These are phyloP conservation scores for Pichia sp. DNA, from an alignment of 1,139 yeast genomes.

Conservation along the genomic window DNA sequence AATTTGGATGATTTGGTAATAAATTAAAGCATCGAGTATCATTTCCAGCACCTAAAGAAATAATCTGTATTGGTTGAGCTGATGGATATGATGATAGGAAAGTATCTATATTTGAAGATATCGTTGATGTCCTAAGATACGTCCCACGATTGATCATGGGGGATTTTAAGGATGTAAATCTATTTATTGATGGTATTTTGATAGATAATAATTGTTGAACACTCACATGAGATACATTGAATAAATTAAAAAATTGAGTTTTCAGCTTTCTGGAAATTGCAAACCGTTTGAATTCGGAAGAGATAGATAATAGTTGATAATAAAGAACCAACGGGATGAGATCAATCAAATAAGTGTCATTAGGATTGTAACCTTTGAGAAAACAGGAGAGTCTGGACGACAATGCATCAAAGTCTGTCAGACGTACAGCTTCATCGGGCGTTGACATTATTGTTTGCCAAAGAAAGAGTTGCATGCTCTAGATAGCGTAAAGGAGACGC, in stretches of 20 bases:
- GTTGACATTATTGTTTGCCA: background rate
- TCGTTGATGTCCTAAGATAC: constrained; percentile 60
- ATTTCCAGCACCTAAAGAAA: constrained; percentile 95
- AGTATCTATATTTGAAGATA: constrained; percentile 47
- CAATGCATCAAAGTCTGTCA: constrained; percentile 83
- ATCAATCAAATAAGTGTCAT: constrained; percentile 44
- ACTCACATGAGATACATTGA: background rate
- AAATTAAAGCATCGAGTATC: constrained; percentile 69
- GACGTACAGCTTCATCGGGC: constrained; percentile 47
- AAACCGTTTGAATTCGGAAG: constrained; percentile 25
- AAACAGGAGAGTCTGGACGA: constrained; percentile 47
- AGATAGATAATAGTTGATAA: constrained; percentile 21
- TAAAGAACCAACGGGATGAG: constrained; percentile 36
- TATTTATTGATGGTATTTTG: background rate
- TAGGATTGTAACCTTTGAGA: constrained; percentile 39
- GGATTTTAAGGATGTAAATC: constrained; percentile 35
- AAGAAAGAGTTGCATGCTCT: background rate
- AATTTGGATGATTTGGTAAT: constrained; percentile 29
- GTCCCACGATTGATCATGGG: constrained; percentile 86
- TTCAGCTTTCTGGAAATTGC: constrained; percentile 37
- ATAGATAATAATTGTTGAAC: background rate
- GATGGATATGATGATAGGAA: constrained; percentile 50
- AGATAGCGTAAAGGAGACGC: background rate
- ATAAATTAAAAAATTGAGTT: constrained; percentile 31
- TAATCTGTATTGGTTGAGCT: constrained; percentile 49